Percentiles rank a stretch among this genome's conserved stretches.
Evolutionary conservation across 2,329 filamentous ascomycete genomes (phyloP).

Genomic region (Acrodontium crateriforme): DNA sequence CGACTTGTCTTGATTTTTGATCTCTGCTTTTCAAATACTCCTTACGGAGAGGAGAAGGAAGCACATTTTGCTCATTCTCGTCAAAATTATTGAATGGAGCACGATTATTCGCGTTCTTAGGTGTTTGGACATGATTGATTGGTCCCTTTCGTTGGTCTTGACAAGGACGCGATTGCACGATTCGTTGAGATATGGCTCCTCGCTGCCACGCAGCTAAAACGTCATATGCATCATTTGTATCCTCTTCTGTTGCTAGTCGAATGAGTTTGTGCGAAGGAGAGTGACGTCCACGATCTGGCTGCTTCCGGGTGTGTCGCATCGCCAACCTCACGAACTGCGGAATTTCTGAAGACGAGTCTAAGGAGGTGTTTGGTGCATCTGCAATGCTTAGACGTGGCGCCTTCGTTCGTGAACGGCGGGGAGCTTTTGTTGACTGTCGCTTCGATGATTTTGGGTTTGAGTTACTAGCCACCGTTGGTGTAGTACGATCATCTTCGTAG

Average conservation of each 20-base stretch:
- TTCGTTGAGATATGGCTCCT: conserved; percentile 21
- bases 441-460: no score
- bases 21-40: no score
- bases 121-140: not conserved
- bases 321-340: conserved; percentile 44
- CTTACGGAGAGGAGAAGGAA: not conserved
- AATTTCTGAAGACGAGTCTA: conserved; percentile 15
- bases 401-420: conserved; percentile 5
- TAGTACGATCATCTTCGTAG: no score
- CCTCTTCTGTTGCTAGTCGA: conserved; percentile 29
- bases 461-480: no score
- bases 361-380: conserved; percentile 28
- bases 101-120: not conserved
- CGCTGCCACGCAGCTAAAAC: conserved; percentile 38
- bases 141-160: not conserved
- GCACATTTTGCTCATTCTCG: no score
- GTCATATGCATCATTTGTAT: conserved; percentile 41
- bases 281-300: conserved; percentile 35
- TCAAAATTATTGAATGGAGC: no score
- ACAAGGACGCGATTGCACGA: not conserved
- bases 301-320: conserved; percentile 35
- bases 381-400: conserved; percentile 34
- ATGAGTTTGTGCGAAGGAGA: conserved; percentile 28
- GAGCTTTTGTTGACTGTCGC: no score
- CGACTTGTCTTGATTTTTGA: no score